Evolutionary conservation across 371 early-diverging fungal genomes (phyloP).

Genomic region (Apophysomyces ossiformis): DNA sequence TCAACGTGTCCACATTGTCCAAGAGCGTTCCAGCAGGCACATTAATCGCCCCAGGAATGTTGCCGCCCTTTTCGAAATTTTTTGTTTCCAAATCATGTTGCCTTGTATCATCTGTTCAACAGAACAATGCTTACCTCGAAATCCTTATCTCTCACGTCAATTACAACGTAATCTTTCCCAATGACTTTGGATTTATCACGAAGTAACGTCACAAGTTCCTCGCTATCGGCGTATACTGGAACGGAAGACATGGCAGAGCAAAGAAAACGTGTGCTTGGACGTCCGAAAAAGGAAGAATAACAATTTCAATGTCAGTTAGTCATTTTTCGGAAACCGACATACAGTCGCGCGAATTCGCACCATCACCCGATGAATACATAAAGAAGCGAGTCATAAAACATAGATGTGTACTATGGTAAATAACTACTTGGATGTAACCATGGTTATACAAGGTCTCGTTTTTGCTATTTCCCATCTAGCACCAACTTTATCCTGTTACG

Average conservation of each 20-base stretch:
- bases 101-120: neutral
- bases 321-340: too few species aligned
- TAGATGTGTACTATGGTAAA: too few species aligned
- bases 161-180: constrained; percentile 73
- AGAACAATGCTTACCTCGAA: constrained; percentile 51
- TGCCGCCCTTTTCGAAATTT: constrained; percentile 65
- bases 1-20: constrained; percentile 50
- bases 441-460: too few species aligned
- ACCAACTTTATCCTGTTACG: too few species aligned
- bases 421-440: too few species aligned
- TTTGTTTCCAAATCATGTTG: neutral
- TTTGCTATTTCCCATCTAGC: too few species aligned
- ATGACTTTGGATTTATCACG: constrained; percentile 57
- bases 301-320: too few species aligned
- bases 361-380: too few species aligned
- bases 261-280: too few species aligned
- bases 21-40: constrained; percentile 70
- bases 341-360: too few species aligned
- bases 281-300: too few species aligned
- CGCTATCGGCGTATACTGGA: constrained; percentile 58
- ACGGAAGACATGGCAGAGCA: constrained; percentile 27
- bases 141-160: constrained; percentile 86
- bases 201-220: constrained; percentile 61
- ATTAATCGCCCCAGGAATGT: constrained; percentile 80
- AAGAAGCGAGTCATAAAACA: too few species aligned